phyloP scores from a whole-genome alignment of 2,329 filamentous ascomycete species.

The Penicillium sp. region DNA sequence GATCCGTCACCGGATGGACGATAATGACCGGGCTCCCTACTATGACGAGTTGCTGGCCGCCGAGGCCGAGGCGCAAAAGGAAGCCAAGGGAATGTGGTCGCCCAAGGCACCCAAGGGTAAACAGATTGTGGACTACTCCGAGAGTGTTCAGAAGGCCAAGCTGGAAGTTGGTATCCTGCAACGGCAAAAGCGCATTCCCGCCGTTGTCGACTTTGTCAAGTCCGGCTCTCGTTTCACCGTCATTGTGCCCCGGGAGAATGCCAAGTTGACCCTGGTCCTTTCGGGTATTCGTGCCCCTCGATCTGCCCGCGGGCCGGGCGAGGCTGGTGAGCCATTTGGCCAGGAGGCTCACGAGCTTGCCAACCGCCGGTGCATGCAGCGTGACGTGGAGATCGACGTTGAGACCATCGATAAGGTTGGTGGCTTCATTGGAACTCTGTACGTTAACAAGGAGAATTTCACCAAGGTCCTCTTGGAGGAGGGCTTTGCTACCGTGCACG shows the following conservation, averaged over 20 bases:
- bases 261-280: slow-evolving; percentile 91
- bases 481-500: slow-evolving; percentile 84
- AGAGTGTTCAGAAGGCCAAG: slow-evolving; percentile 91
- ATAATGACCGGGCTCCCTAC: slow-evolving; percentile 86
- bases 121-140: slow-evolving; percentile 83
- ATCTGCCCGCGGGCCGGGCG: slow-evolving; percentile 73
- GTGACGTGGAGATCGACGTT: slow-evolving; percentile 93
- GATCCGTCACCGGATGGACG: slow-evolving; percentile 89
- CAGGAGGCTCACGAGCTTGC: slow-evolving; percentile 92
- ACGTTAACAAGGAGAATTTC: slow-evolving; percentile 92
- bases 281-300: slow-evolving; percentile 87
- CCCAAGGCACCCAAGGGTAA: slow-evolving; percentile 78
- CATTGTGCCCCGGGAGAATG: slow-evolving; percentile 83
- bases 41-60: slow-evolving; percentile 63
- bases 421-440: slow-evolving; percentile 92
- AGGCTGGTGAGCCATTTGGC: slow-evolving; percentile 86
- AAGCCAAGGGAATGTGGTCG: slow-evolving; percentile 92
- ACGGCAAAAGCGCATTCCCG: slow-evolving; percentile 86
- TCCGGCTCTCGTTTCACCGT: slow-evolving; percentile 93
- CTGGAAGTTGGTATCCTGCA: slow-evolving; percentile 83
- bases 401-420: slow-evolving; percentile 94
- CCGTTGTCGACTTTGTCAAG: slow-evolving; percentile 95
- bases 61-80: slow-evolving; percentile 65
- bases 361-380: slow-evolving; percentile 80
- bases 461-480: slow-evolving; percentile 91